These are phyloP conservation scores for Aspergillus latus DNA, from an alignment of 2,329 filamentous ascomycete genomes.

Conservation along the genomic window DNA sequence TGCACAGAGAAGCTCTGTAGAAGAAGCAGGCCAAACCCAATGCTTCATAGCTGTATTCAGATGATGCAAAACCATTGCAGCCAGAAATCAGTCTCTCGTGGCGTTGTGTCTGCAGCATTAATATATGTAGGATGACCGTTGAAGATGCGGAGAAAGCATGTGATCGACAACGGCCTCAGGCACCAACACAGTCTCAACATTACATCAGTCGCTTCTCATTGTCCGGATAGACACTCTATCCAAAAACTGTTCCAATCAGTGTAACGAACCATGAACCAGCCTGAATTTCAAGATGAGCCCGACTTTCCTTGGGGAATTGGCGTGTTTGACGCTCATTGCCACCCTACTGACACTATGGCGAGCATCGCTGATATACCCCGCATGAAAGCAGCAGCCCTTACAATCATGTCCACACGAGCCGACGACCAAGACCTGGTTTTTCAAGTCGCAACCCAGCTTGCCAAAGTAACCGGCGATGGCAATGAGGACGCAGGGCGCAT, in stretches of 20 bases:
- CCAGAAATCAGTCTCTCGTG: not conserved
- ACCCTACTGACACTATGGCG: slow-evolving; percentile 64
- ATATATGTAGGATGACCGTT: not conserved
- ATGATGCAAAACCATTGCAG: not conserved
- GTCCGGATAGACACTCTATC: not conserved
- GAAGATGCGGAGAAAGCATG: slow-evolving; percentile 9
- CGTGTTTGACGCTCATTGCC: slow-evolving; percentile 65
- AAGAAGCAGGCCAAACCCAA: not conserved
- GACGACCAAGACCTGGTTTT: slow-evolving; percentile 63
- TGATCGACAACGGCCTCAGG: slow-evolving; percentile 11
- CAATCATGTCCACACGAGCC: slow-evolving; percentile 62
- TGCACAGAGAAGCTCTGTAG: slow-evolving; percentile 4
- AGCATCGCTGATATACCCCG: slow-evolving; percentile 53
- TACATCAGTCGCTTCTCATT: slow-evolving; percentile 1
- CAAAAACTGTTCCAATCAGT: not conserved
- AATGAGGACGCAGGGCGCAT: slow-evolving; percentile 41
- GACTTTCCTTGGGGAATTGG: slow-evolving; percentile 63
- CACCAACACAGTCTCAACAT: not conserved
- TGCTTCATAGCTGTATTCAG: not conserved
- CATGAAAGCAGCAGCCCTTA: slow-evolving; percentile 60
- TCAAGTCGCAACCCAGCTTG: slow-evolving; percentile 43
- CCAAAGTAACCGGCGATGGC: slow-evolving; percentile 34
- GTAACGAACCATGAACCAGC: slow-evolving; percentile 3
- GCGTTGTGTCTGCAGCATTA: not conserved
- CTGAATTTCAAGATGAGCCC: slow-evolving; percentile 18